A percentile compares a stretch with the other conserved stretches of the same genome.
Evolutionary conservation across 2,329 filamentous ascomycete genomes (phyloP).

Genomic region (Pseudogymnoascus sp.): DNA sequence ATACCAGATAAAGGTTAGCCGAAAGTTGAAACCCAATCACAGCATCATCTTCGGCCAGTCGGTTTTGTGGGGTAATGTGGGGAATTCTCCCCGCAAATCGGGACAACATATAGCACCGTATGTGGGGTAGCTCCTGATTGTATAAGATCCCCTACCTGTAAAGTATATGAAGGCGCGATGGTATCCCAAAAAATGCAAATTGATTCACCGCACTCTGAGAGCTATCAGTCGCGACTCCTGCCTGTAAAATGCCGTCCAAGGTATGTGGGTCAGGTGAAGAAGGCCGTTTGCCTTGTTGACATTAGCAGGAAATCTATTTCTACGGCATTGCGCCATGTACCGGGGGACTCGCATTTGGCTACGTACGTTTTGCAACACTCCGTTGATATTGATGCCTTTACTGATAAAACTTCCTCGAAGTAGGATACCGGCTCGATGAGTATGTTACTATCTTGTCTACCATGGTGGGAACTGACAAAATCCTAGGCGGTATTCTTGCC

Average conservation of each 20-base stretch:
- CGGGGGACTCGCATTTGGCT: conserved; percentile 24
- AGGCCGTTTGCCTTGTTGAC: background rate
- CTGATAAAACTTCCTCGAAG: background rate
- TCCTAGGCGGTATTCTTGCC: conserved; percentile 17
- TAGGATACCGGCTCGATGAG: conserved; percentile 23
- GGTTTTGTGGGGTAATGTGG: background rate
- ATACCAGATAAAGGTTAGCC: background rate
- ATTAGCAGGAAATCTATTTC: conserved; percentile 19
- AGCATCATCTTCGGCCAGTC: background rate
- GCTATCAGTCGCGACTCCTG: background rate
- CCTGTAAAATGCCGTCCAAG: background rate
- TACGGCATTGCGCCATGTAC: conserved; percentile 24
- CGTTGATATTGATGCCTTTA: background rate
- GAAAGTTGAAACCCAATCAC: background rate
- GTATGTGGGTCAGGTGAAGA: background rate
- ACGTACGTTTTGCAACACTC: conserved; percentile 6
- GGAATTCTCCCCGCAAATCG: background rate
- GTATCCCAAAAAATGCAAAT: background rate
- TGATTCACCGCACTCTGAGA: background rate
- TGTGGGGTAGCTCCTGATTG: background rate
- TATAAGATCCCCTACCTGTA: background rate
- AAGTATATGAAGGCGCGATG: background rate
- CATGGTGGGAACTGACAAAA: background rate
- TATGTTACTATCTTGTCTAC: background rate
- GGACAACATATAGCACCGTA: too few relatives aligned